Base-by-base conservation (phyloP, 345 rosid genomes). In the Euphorbia pulcherrima region DNA sequence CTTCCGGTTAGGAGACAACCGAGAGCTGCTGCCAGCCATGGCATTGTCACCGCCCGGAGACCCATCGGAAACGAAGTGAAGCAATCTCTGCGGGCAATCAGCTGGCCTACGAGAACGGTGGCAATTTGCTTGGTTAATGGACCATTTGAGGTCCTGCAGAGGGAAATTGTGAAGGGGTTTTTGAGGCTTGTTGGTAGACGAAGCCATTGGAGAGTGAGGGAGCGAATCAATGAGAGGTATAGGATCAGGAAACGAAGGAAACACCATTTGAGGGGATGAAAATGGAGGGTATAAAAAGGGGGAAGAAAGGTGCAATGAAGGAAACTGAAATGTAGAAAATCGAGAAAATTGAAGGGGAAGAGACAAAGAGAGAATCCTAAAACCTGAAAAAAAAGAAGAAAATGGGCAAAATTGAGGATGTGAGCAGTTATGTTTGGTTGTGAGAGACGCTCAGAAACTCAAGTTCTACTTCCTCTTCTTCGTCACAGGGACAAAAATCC, bases 131-230 rank as follows among this genome's bases (percentile, higher is more conserved):
- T 79, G 82, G 72, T 79, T 84, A 79, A 76, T 71, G 10, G 84
- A 74, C 95, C 92, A 88, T 65, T 77, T 81, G 4, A 88, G 86
- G 73, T 78, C 87, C 61, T 83, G 78, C 4, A 88, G 68, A 5
- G 89, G 75, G 62, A 88, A 88, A 77, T 88, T 88, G 18, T 88
- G 95, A 35, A 88, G 91, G 33, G 86, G 89, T 48, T 88, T 64
- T 9, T 56, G 78, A 16, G 87, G 64, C 33, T 86, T 88, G 68
- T 73, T 67, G 26, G 81, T 60, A 3, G 88, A 79, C 44, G 88
- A 84, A 50, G 76, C 75, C 80, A 78, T 79, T 23, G 2, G 60
- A 6, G 37, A 27, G 0, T 64, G 29, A 8, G 26, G 0, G 0
- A 40, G 52, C 1, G 51, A 21, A 50, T 20, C 9, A 60, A 21